Evolutionary conservation across 2,329 filamentous ascomycete genomes (phyloP).

Genomic region (Diaporthe vexans): DNA sequence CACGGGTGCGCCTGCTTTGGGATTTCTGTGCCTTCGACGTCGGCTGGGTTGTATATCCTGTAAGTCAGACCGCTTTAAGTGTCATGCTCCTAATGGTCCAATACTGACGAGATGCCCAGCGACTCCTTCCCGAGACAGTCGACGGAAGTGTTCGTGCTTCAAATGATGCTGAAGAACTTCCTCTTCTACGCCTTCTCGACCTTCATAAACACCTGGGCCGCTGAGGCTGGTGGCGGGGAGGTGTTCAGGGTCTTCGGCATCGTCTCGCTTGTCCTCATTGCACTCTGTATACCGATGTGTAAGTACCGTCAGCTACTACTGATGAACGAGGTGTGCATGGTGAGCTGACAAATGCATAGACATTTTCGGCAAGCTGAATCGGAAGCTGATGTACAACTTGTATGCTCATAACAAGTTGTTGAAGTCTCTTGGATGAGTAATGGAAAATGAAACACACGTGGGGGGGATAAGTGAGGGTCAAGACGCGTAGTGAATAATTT

Average conservation of each 20-base stretch:
- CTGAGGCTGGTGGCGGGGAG: constrained; percentile 45
- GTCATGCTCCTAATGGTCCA: background rate
- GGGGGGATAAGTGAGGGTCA: background rate
- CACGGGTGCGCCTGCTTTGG: constrained; percentile 43
- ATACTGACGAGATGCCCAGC: constrained; percentile 32
- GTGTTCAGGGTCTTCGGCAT: constrained; percentile 50
- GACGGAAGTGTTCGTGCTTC: constrained; percentile 51
- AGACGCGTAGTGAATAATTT: background rate
- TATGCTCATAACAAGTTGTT: constrained; percentile 21
- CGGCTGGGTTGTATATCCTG: constrained; percentile 51
- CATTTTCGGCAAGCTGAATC: constrained; percentile 37
- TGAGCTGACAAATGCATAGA: constrained; percentile 11
- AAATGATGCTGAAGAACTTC: constrained; percentile 54
- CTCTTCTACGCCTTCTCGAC: constrained; percentile 52
- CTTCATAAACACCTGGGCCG: constrained; percentile 51
- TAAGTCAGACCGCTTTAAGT: constrained; percentile 41
- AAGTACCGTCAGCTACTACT: constrained; percentile 40
- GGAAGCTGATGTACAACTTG: constrained; percentile 34
- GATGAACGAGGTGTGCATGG: background rate
- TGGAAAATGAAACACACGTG: too few relatives aligned
- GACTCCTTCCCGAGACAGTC: constrained; percentile 49
- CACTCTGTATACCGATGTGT: constrained; percentile 53
- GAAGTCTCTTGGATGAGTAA: constrained; percentile 19
- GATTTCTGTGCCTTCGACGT: constrained; percentile 43
- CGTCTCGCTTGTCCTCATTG: constrained; percentile 48